Evolutionary conservation across 129 eudicot species (phyloP), one percentile per base, ranked within the genome.

Genomic region (Helianthus tuberosus): DNA sequence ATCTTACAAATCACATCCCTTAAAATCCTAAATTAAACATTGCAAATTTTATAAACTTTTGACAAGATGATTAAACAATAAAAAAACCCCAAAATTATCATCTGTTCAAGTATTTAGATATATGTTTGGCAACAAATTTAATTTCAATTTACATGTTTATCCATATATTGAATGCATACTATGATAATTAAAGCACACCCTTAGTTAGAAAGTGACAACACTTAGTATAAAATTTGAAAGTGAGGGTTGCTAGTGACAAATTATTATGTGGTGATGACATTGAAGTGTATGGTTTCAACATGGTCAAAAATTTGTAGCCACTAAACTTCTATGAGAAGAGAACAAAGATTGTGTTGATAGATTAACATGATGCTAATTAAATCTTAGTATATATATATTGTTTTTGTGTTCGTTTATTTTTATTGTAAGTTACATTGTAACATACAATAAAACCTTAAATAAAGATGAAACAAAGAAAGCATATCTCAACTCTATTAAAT

Each of bases 281-380:
- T 36, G 52, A 70, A 53, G 75, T 53, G 64, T 70, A 36, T 70
- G 64, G 64, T 17, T 54, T 70, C 14, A n/a, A 36, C 15, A 27
- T 16, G 63, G 52, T 53, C 64, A 53, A 53, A 10, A 10, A 1
- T 4, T 36, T 52, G 6, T 70, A 53, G 75, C 75, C 75, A 70
- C 38, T 60, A 10, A 70, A 69, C 43, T 54, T 53, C 1, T 51
- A 32, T n/a, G 29, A 14, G 46, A 58, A 8, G 51, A 10, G 49
- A 49, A 51, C 74, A 69, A 68, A 50, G 5, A 68, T 13, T 9
- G 8, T 39, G 8, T 39, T 39, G 46, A 39, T 8, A 50, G 1
- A 68, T 13, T 9, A 3, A 57, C 38, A 58, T 9, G 14, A 58
- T 58, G 36, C 11, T 0, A 58, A 23, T 58, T 5, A 39, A 39